A percentile compares a stretch with the other conserved stretches of the same genome.
Conservation (phyloP, 805 yeast species). For the Candida maris region DNA sequence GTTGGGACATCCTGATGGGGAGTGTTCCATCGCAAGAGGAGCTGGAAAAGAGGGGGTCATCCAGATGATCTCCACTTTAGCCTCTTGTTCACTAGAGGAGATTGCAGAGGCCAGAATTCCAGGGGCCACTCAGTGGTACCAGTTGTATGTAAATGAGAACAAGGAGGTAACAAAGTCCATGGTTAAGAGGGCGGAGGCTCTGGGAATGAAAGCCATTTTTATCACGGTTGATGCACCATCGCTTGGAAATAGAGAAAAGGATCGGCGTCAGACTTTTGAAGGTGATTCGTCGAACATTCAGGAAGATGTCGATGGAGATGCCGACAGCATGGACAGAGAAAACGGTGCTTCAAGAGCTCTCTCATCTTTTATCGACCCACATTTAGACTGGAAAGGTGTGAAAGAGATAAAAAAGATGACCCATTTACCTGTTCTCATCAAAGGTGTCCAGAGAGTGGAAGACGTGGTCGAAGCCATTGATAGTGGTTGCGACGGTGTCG, state of each 20-base stretch:
- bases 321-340: constrained; percentile 37
- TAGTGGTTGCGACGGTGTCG: constrained; percentile 72
- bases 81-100: constrained; percentile 86
- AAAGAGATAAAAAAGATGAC: constrained; percentile 53
- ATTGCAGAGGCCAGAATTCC: constrained; percentile 65
- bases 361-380: constrained; percentile 77
- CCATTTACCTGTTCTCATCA: constrained; percentile 63
- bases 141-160: constrained; percentile 78
- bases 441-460: constrained; percentile 82
- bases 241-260: constrained; percentile 84
- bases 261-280: constrained; percentile 26
- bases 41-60: constrained; percentile 66
- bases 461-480: constrained; percentile 74
- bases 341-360: constrained; percentile 83
- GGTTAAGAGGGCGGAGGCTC: constrained; percentile 65
- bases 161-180: constrained; percentile 57
- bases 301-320: constrained; percentile 48
- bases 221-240: constrained; percentile 93
- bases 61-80: constrained; percentile 92
- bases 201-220: constrained; percentile 79
- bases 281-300: constrained; percentile 43
- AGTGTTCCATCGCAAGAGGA: constrained; percentile 78
- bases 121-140: constrained; percentile 82
- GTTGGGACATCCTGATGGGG: constrained; percentile 93
- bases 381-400: constrained; percentile 63